A percentile compares a stretch with the other conserved stretches of the same genome.
Conservation (phyloP, 495 filamentous ascomycete species). For the Penicillium steckii region DNA sequence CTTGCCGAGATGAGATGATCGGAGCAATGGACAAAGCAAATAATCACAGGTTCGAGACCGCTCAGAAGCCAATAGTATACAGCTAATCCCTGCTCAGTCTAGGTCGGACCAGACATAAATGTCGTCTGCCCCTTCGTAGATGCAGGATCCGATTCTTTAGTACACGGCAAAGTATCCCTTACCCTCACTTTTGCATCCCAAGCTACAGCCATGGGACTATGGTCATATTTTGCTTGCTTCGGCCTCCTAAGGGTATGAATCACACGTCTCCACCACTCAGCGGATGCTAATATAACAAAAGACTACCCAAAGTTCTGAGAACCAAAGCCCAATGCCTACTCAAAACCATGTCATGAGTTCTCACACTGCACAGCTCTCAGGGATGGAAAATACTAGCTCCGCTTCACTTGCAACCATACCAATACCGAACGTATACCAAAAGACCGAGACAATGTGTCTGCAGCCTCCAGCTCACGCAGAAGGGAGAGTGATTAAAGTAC, state of each 20-base stretch:
- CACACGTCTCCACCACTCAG: neutral
- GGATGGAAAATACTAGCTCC: no score
- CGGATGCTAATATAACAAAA: neutral
- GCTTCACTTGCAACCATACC: neutral
- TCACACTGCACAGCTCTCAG: no score
- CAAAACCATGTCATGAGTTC: no score
- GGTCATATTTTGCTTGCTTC: neutral
- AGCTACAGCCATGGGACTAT: neutral
- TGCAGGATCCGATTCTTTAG: neutral
- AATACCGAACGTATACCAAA: neutral
- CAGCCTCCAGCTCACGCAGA: neutral
- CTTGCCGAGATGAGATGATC: no score
- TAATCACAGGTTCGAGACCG: no score
- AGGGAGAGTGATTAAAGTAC: neutral
- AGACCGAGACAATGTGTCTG: neutral
- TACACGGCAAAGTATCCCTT: neutral
- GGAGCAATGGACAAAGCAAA: no score
- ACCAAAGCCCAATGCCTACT: neutral
- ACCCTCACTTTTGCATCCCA: neutral
- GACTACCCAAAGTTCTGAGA: neutral
- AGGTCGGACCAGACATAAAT: neutral
- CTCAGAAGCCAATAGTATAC: no score
- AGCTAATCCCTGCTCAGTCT: no score
- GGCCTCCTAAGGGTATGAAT: neutral
- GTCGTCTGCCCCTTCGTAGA: neutral